Evolutionary conservation across 2,329 filamentous ascomycete species (phyloP).

Genomic region (Bipolaris oryzae): DNA sequence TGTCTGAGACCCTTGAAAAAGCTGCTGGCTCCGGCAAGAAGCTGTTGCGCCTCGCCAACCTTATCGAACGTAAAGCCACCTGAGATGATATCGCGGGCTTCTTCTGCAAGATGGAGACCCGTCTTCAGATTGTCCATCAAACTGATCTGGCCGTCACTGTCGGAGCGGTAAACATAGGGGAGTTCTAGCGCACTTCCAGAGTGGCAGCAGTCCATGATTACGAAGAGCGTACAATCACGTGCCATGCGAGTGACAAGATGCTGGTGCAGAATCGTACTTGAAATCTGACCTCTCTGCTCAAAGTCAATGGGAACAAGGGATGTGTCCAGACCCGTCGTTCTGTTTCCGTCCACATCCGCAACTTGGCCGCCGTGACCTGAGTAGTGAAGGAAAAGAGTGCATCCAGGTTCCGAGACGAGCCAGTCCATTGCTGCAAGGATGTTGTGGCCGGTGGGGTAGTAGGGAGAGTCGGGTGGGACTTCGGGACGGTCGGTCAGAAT

Average conservation of each 20-base stretch:
- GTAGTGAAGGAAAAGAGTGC: constrained; percentile 63
- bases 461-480: constrained; percentile 38
- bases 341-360: constrained; percentile 51
- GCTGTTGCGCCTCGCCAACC: constrained; percentile 57
- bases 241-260: constrained; percentile 60
- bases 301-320: constrained; percentile 63
- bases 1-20: constrained; percentile 62
- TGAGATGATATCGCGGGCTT: constrained; percentile 57
- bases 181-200: constrained; percentile 65
- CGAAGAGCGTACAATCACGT: constrained; percentile 58
- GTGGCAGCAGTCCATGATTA: constrained; percentile 68
- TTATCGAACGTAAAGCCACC: constrained; percentile 59
- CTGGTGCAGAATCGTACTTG: constrained; percentile 59
- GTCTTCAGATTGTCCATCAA: constrained; percentile 62
- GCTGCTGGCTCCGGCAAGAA: constrained; percentile 59
- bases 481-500: constrained; percentile 51
- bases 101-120: constrained; percentile 57
- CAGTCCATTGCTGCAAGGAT: constrained; percentile 62
- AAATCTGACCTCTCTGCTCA: constrained; percentile 59
- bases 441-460: constrained; percentile 52
- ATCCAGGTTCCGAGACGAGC: constrained; percentile 61
- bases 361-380: constrained; percentile 65
- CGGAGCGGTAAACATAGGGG: constrained; percentile 63
- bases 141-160: constrained; percentile 62
- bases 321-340: constrained; percentile 50